Percentiles rank a stretch among this genome's conserved stretches.
Evolutionary conservation across 2,329 filamentous ascomycete species (phyloP).

Genomic region (Plenodomus tracheiphilus): DNA sequence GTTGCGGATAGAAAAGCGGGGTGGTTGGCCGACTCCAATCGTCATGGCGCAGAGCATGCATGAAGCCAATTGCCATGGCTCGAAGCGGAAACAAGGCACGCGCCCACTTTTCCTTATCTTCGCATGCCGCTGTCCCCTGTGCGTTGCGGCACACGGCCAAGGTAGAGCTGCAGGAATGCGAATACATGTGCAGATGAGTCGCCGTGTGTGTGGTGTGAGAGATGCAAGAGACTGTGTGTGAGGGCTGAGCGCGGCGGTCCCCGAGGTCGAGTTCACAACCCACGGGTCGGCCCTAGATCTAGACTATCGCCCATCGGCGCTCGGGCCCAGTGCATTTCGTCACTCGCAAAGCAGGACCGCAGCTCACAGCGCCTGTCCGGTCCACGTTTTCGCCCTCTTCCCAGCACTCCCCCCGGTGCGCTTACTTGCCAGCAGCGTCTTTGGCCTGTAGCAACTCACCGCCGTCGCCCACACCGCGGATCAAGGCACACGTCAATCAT

Average conservation of each 20-base stretch:
- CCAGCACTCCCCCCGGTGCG: too few relatives aligned
- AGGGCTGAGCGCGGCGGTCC: too few relatives aligned
- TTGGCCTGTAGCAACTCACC: constrained; percentile 5
- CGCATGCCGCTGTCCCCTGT: background rate
- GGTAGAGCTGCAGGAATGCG: background rate
- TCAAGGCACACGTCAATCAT: background rate
- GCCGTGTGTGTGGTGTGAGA: too few relatives aligned
- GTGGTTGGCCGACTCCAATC: background rate
- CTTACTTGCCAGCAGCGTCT: background rate
- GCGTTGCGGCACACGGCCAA: background rate
- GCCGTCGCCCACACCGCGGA: background rate
- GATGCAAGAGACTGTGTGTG: too few relatives aligned
- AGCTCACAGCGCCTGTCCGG: background rate
- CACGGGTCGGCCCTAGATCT: too few relatives aligned
- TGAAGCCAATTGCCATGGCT: background rate
- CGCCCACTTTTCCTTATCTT: background rate
- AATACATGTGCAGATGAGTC: too few relatives aligned
- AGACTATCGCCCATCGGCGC: background rate
- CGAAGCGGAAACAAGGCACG: constrained; percentile 2
- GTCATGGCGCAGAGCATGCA: background rate
- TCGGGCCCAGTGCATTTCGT: background rate
- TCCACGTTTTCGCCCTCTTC: too few relatives aligned
- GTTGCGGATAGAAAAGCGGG: background rate
- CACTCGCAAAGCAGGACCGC: background rate
- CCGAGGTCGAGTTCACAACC: too few relatives aligned